These are phyloP conservation scores for Coriolopsis trogii DNA, from an alignment of 1,284 basidiomycete species.

Conservation along the genomic window DNA sequence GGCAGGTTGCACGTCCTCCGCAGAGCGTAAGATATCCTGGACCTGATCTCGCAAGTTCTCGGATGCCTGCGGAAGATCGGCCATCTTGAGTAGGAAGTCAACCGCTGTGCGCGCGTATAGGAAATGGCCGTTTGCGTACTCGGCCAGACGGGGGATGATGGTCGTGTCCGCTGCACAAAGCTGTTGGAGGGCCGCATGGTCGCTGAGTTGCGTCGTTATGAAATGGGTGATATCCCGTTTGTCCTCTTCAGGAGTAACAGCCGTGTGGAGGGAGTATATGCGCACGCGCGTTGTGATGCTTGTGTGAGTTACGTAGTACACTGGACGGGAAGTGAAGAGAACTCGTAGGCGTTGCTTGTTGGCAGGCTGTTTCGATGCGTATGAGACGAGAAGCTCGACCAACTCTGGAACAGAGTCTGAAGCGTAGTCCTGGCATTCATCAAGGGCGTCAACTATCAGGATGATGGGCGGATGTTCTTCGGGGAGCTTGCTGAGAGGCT, in stretches of 20 bases:
- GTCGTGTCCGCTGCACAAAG: background rate
- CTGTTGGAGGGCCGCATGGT: background rate
- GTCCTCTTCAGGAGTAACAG: conserved; percentile 6
- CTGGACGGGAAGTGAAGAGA: conserved; percentile 22
- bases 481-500: background rate
- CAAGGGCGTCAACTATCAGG: conserved; percentile 18
- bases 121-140: conserved; percentile 12
- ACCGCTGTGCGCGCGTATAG: conserved; percentile 11
- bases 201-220: background rate
- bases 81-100: conserved; percentile 6
- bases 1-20: background rate
- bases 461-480: background rate
- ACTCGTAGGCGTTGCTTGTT: conserved; percentile 13
- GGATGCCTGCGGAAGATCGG: too few relatives aligned
- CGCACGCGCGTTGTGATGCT: conserved; percentile 1
- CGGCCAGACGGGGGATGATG: background rate
- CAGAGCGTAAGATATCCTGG: conserved; percentile 1
- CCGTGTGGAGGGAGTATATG: background rate
- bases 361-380: background rate
- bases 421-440: conserved; percentile 12
- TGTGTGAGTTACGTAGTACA: conserved; percentile 5
- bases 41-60: background rate
- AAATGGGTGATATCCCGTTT: conserved; percentile 14
- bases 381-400: background rate
- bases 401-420: background rate